Percentiles rank a stretch among this genome's conserved stretches.
phyloP scores from a whole-genome alignment of 306 rosid genomes.

The Cucurbita argyrosperma region DNA sequence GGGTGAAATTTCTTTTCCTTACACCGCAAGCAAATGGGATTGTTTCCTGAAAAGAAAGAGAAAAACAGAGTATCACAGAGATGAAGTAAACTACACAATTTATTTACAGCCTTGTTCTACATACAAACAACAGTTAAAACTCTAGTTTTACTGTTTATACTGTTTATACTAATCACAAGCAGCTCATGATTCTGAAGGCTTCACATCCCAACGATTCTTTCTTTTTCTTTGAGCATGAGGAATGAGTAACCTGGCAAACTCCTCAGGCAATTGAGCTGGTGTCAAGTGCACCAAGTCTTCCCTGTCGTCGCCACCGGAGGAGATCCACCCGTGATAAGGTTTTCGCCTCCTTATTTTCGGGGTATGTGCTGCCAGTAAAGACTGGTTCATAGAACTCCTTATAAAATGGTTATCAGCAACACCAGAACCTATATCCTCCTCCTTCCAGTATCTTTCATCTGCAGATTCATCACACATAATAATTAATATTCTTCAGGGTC shows the following conservation, averaged over 20 bases:
- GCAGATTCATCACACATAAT: not conserved
- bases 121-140: not conserved
- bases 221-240: conserved; percentile 13
- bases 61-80: not conserved
- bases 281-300: conserved; percentile 14
- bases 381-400: not conserved
- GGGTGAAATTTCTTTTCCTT: not conserved
- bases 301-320: not conserved
- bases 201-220: conserved; percentile 42
- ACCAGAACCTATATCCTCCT: not conserved
- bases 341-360: conserved; percentile 11
- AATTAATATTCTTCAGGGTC: not conserved
- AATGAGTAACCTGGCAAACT: conserved; percentile 10
- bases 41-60: not conserved
- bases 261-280: conserved; percentile 14
- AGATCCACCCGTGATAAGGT: conserved; percentile 43
- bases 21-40: not conserved
- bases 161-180: not conserved
- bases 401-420: not conserved
- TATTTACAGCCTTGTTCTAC: not conserved
- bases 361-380: not conserved
- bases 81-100: not conserved
- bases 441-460: not conserved
- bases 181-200: conserved; percentile 17
- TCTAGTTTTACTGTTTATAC: not conserved